phyloP scores from a whole-genome alignment of 2,329 filamentous ascomycete species.

The Ceratocystis smalleyi region DNA sequence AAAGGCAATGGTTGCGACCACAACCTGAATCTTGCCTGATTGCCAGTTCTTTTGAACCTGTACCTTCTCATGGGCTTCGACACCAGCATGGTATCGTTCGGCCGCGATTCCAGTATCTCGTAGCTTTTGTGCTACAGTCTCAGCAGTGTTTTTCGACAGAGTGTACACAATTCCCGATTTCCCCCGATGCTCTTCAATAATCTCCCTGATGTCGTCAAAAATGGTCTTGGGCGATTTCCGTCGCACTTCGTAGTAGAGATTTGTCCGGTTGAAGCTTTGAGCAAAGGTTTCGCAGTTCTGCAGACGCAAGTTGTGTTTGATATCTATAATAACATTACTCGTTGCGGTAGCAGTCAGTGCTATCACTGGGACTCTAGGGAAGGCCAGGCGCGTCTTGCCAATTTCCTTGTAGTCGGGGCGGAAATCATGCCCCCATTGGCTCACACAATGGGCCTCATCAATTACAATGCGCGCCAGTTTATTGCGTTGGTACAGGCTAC shows the following conservation, averaged over 20 bases:
- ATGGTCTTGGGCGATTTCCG: constrained; percentile 47
- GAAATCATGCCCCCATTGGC: constrained; percentile 98
- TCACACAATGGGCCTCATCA: constrained; percentile 97
- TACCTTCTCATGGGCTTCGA: constrained; percentile 52
- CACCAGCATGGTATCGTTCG: constrained; percentile 70
- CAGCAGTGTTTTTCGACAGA: constrained; percentile 67
- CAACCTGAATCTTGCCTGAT: constrained; percentile 60
- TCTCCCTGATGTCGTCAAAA: constrained; percentile 36
- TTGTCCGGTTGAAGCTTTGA: constrained; percentile 95
- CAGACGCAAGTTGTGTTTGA: constrained; percentile 83
- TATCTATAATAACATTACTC: constrained; percentile 77
- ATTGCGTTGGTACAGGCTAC: constrained; percentile 49
- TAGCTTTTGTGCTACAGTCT: constrained; percentile 60
- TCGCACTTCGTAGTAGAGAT: constrained; percentile 75
- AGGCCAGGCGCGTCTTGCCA: constrained; percentile 55
- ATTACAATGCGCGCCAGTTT: constrained; percentile 85
- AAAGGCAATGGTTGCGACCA: constrained; percentile 95
- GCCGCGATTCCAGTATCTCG: constrained; percentile 52
- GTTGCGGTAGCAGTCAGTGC: constrained; percentile 92
- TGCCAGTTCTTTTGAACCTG: constrained; percentile 73
- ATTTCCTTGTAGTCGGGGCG: constrained; percentile 86
- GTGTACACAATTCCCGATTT: constrained; percentile 90
- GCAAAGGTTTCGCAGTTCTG: constrained; percentile 60
- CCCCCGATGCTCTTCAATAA: constrained; percentile 50
- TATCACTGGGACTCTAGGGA: constrained; percentile 75